phyloP scores from a whole-genome alignment of 2,329 filamentous ascomycete genomes.

The Fusarium nisikadoi region DNA sequence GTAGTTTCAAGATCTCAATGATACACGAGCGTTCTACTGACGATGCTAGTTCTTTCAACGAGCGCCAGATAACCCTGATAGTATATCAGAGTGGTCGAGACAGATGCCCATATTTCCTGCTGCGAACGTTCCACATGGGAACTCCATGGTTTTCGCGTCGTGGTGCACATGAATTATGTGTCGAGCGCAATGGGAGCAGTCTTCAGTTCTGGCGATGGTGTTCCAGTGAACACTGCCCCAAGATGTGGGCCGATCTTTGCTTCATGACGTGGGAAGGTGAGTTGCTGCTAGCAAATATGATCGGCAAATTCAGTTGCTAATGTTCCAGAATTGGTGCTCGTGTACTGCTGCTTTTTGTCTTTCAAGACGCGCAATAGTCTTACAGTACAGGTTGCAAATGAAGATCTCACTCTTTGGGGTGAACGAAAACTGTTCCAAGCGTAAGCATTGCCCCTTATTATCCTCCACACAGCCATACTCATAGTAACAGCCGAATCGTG shows the following conservation, averaged over 20 bases:
- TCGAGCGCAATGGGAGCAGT: constrained; percentile 60
- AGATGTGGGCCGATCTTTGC: constrained; percentile 64
- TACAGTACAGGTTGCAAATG: constrained; percentile 56
- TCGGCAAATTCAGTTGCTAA: constrained; percentile 5
- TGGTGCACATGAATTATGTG: constrained; percentile 65
- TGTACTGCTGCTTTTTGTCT: constrained; percentile 67
- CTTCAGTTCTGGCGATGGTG: constrained; percentile 66
- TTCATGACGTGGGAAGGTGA: constrained; percentile 71
- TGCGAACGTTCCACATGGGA: constrained; percentile 56
- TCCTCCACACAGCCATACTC: neutral
- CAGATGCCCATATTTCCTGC: constrained; percentile 58
- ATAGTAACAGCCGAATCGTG: constrained; percentile 60
- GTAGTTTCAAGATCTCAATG: constrained; percentile 47
- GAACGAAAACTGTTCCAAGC: constrained; percentile 67
- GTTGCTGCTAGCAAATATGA: constrained; percentile 6
- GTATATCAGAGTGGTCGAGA: constrained; percentile 59
- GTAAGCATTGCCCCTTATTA: constrained; percentile 51
- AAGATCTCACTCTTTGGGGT: constrained; percentile 59
- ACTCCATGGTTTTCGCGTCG: constrained; percentile 59
- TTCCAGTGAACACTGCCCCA: constrained; percentile 53
- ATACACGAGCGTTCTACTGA: constrained; percentile 2
- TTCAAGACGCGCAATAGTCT: constrained; percentile 63
- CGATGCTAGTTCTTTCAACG: constrained; percentile 62
- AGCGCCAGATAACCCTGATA: constrained; percentile 64
- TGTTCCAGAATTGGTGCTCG: constrained; percentile 65